phyloP scores from a whole-genome alignment of 208 protist genomes.

The Entamoeba histolytica region DNA sequence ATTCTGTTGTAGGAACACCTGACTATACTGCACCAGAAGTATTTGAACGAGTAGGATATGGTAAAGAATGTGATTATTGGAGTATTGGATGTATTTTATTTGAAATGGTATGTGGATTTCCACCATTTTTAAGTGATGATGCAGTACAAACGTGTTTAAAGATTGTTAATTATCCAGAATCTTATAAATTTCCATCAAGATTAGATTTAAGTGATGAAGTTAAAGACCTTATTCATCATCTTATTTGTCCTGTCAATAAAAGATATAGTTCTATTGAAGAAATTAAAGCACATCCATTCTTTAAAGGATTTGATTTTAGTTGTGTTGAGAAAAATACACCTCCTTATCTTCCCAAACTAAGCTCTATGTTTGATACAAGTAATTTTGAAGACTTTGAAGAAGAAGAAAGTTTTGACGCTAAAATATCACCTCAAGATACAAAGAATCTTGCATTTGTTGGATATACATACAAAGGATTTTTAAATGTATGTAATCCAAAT shows the following conservation, averaged over 20 bases:
- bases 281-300: slow-evolving; percentile 43
- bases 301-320: slow-evolving; percentile 9
- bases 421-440: not conserved
- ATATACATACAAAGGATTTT: not conserved
- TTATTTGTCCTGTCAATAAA: not conserved
- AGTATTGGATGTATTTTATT: slow-evolving; percentile 47
- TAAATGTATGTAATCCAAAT: not conserved
- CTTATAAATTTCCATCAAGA: slow-evolving; percentile 35
- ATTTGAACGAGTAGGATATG: slow-evolving; percentile 26
- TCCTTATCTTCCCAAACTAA: not conserved
- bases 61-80: slow-evolving; percentile 44
- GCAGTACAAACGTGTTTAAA: slow-evolving; percentile 42
- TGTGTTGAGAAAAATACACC: not conserved
- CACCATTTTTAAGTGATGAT: slow-evolving; percentile 41
- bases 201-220: slow-evolving; percentile 24
- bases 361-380: not conserved
- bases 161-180: slow-evolving; percentile 43
- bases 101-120: slow-evolving; percentile 47
- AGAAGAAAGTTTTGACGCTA: not conserved
- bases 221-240: slow-evolving; percentile 30
- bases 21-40: slow-evolving; percentile 55
- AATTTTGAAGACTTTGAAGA: not conserved
- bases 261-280: slow-evolving; percentile 4
- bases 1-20: slow-evolving; percentile 42
- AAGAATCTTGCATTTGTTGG: not conserved